Evolutionary conservation across 2,329 filamentous ascomycete genomes (phyloP).

Genomic region (Talaromyces sp.): DNA sequence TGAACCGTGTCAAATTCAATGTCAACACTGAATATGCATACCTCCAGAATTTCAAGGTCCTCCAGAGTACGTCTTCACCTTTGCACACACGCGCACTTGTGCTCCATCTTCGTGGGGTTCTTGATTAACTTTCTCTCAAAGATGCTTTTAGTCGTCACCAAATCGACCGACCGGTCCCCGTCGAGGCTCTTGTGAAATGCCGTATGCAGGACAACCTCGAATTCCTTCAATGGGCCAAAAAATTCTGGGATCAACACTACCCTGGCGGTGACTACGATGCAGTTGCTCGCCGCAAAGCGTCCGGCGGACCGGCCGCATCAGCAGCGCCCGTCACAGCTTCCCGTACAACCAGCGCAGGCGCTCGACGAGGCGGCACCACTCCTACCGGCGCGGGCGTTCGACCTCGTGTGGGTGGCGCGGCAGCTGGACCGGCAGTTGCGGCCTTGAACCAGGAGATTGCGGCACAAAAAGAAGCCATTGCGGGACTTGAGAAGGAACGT

Average conservation of each 20-base stretch:
- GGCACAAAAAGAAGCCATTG: slow-evolving; percentile 90
- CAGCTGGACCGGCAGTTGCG: slow-evolving; percentile 60
- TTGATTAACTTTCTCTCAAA: slow-evolving; percentile 13
- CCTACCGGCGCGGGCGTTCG: slow-evolving; percentile 52
- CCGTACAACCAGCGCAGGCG: slow-evolving; percentile 46
- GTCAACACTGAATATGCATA: slow-evolving; percentile 96
- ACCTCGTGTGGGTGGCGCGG: slow-evolving; percentile 43
- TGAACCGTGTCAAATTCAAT: slow-evolving; percentile 97
- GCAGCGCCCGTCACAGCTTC: slow-evolving; percentile 35
- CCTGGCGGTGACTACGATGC: slow-evolving; percentile 97
- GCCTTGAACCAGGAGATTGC: slow-evolving; percentile 80
- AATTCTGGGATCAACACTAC: slow-evolving; percentile 97
- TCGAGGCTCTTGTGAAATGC: slow-evolving; percentile 87
- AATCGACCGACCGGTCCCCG: slow-evolving; percentile 83
- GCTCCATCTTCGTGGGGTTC: not conserved
- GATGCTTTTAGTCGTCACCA: slow-evolving; percentile 80
- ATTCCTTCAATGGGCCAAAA: slow-evolving; percentile 95
- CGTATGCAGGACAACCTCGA: slow-evolving; percentile 99
- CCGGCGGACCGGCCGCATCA: slow-evolving; percentile 51
- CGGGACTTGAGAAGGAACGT: slow-evolving; percentile 86
- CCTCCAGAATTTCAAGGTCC: slow-evolving; percentile 95
- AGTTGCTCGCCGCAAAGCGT: slow-evolving; percentile 74
- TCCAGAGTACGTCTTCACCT: slow-evolving; percentile 70
- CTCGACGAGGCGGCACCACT: slow-evolving; percentile 56
- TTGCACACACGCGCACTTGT: not conserved